Evolutionary conservation across 495 filamentous ascomycete species (phyloP).

Genomic region (Penicillium soppii): DNA sequence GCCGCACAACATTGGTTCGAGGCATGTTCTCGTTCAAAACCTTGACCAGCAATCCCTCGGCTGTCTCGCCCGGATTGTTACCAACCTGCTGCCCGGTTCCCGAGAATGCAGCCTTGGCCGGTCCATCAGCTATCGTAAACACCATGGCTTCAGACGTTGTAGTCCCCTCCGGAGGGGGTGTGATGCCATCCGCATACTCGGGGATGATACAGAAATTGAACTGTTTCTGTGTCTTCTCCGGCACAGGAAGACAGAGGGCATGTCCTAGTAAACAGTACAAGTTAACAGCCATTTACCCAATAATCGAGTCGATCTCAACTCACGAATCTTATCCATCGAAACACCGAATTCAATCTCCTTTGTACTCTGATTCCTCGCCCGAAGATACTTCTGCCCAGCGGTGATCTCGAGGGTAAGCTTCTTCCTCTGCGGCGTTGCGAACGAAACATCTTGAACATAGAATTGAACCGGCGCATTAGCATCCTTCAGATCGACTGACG

Average conservation of each 20-base stretch:
- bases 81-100: conserved; percentile 38
- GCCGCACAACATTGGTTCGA: conserved; percentile 60
- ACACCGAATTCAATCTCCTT: conserved; percentile 69
- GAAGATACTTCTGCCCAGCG: conserved; percentile 57
- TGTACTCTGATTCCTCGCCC: conserved; percentile 63
- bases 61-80: conserved; percentile 57
- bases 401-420: conserved; percentile 80
- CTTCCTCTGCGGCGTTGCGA: conserved; percentile 83
- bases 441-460: conserved; percentile 70
- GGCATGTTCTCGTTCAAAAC: conserved; percentile 61
- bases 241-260: conserved; percentile 78
- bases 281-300: conserved; percentile 8
- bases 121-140: conserved; percentile 75
- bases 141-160: conserved; percentile 67
- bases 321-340: conserved; percentile 72
- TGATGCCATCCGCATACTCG: conserved; percentile 55
- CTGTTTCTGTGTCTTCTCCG: conserved; percentile 85
- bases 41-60: conserved; percentile 59
- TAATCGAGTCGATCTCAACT: conserved; percentile 22
- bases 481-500: conserved; percentile 41
- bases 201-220: conserved; percentile 90
- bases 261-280: conserved; percentile 54
- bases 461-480: conserved; percentile 37
- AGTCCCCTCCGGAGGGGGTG: conserved; percentile 32
- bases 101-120: conserved; percentile 58